These are phyloP conservation scores for Acanthamoeba castellanii DNA, from an alignment of 208 protist genomes.

Conservation along the genomic window DNA sequence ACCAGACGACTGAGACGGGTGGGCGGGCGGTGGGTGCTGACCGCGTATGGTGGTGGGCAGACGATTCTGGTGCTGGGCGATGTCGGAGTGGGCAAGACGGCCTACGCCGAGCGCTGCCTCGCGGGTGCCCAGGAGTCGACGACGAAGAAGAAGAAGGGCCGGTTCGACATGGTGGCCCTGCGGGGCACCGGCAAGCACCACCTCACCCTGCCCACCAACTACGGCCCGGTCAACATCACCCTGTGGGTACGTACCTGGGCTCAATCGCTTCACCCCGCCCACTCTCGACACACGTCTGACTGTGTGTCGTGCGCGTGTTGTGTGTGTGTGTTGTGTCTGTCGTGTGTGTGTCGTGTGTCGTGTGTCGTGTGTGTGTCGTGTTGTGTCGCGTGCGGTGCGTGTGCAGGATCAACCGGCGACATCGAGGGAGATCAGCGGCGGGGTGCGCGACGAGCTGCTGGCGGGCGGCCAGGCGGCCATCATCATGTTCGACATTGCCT, in stretches of 20 bases:
- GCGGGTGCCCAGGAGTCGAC: neutral
- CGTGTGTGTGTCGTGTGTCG: too few relatives aligned
- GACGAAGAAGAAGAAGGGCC: neutral
- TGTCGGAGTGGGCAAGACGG: neutral
- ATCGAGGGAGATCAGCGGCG: neutral
- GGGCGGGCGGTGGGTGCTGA: too few relatives aligned
- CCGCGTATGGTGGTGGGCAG: neutral
- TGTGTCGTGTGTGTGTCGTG: too few relatives aligned
- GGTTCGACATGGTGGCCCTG: neutral
- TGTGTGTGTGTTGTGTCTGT: too few relatives aligned
- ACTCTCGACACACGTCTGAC: neutral
- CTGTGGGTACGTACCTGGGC: neutral
- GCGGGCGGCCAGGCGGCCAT: neutral
- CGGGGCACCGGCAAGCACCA: neutral
- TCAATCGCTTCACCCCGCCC: neutral
- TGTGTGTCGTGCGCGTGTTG: neutral
- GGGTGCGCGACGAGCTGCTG: neutral
- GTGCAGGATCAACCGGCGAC: neutral
- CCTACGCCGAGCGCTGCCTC: neutral
- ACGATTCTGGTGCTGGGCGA: constrained; percentile 13
- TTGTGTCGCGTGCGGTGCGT: too few relatives aligned
- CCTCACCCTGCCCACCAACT: constrained; percentile 21
- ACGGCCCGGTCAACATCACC: neutral
- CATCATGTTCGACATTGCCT: neutral
- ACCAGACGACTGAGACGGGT: too few relatives aligned